Percentiles rank a stretch among this genome's conserved stretches.
phyloP scores from a whole-genome alignment of 1,284 basidiomycete genomes.

The Austroboletus niveus region DNA sequence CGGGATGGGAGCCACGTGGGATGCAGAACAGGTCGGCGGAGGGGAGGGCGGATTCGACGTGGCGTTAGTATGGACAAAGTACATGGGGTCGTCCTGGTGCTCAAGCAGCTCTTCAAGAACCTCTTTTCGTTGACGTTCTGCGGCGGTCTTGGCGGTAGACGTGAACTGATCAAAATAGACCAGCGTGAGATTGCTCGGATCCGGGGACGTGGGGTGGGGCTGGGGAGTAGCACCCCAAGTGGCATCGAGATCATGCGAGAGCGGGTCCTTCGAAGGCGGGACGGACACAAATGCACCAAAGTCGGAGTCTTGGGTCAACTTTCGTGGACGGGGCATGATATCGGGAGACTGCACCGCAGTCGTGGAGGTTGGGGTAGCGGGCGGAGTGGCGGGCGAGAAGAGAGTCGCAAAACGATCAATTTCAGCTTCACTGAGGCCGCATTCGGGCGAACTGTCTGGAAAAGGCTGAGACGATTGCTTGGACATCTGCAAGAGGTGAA shows the following conservation, averaged over 20 bases:
- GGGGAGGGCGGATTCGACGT: background rate
- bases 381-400: conserved; percentile 45
- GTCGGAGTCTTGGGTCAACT: conserved; percentile 43
- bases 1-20: background rate
- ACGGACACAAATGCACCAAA: conserved; percentile 72
- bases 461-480: too few species aligned
- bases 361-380: conserved; percentile 34
- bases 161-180: conserved; percentile 61
- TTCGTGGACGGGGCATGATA: conserved; percentile 9
- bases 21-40: background rate
- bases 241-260: conserved; percentile 26
- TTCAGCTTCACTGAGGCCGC: conserved; percentile 24
- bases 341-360: conserved; percentile 1
- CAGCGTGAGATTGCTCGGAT: conserved; percentile 30
- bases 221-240: background rate
- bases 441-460: too few species aligned
- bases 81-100: conserved; percentile 67
- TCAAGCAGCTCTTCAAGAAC: conserved; percentile 61
- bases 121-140: conserved; percentile 47
- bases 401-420: conserved; percentile 43
- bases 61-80: conserved; percentile 38
- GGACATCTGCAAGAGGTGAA: too few species aligned
- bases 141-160: conserved; percentile 50
- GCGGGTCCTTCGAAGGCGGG: conserved; percentile 55
- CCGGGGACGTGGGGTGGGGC: background rate